Evolutionary conservation across 805 yeast genomes (phyloP).

Genomic region (Candida schatavii): DNA sequence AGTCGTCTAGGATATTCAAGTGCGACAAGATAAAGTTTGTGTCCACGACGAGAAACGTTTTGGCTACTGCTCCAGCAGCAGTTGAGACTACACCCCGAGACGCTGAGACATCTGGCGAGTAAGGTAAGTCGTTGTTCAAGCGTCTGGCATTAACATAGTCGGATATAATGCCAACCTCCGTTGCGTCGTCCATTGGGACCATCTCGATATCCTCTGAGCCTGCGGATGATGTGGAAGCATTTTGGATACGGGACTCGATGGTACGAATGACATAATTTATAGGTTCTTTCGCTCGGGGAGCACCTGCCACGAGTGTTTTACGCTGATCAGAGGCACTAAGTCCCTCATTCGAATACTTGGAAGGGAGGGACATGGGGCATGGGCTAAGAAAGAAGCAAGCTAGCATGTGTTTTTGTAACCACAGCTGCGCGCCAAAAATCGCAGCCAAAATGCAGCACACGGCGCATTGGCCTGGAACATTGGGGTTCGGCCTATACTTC

Average conservation of each 20-base stretch:
- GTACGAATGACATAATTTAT: slow-evolving; percentile 19
- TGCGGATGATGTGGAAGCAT: slow-evolving; percentile 11
- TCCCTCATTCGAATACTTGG: slow-evolving; percentile 37
- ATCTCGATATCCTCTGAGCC: slow-evolving; percentile 43
- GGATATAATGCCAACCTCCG: slow-evolving; percentile 43
- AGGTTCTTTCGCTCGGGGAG: slow-evolving; percentile 13
- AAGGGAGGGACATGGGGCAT: slow-evolving; percentile 31
- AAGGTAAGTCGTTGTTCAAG: neutral
- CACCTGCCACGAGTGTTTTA: slow-evolving; percentile 25
- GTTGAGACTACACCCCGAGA: neutral
- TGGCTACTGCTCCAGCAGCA: neutral
- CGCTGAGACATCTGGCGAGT: neutral
- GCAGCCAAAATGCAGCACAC: too few relatives aligned
- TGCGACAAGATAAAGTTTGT: slow-evolving; percentile 82
- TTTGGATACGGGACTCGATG: slow-evolving; percentile 24
- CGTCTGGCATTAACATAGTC: slow-evolving; percentile 26
- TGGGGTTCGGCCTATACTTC: too few relatives aligned
- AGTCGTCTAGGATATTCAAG: slow-evolving; percentile 51
- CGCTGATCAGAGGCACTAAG: slow-evolving; percentile 21
- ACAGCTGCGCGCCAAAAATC: too few relatives aligned
- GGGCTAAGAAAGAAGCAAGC: too few relatives aligned
- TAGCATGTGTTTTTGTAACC: too few relatives aligned
- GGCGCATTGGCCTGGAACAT: too few relatives aligned
- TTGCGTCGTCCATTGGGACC: slow-evolving; percentile 46
- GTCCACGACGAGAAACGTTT: slow-evolving; percentile 61